phyloP scores from a whole-genome alignment of 2,329 filamentous ascomycete genomes.

The Beauveria sp. region DNA sequence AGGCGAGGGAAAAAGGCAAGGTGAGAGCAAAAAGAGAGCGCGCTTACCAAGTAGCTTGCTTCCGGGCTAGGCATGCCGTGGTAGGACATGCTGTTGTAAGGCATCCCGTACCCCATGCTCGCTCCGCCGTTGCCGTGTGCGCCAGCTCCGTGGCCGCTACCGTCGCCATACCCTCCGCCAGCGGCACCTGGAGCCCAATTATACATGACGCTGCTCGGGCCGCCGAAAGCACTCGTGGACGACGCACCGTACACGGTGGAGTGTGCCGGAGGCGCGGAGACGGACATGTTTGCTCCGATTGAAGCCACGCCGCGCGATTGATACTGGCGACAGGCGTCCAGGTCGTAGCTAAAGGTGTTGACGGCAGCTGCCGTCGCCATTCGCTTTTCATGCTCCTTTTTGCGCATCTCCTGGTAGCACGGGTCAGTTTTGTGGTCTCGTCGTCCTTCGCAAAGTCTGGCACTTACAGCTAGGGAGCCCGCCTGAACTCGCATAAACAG shows the following conservation, averaged over 20 bases:
- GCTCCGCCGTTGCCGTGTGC: not conserved
- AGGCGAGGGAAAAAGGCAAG: too few species aligned
- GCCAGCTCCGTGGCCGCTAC: not conserved
- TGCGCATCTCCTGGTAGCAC: not conserved
- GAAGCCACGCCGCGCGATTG: not conserved
- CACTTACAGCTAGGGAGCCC: not conserved
- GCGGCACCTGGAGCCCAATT: not conserved
- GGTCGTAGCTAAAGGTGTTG: conserved; percentile 20
- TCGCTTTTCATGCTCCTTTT: not conserved
- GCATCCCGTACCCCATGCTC: not conserved
- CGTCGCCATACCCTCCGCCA: not conserved
- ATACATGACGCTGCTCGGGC: not conserved
- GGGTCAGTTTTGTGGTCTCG: not conserved
- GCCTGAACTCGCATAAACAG: conserved; percentile 68
- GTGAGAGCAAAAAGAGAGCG: not conserved
- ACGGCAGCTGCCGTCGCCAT: not conserved
- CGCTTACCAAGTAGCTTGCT: conserved; percentile 5
- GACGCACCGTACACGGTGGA: not conserved
- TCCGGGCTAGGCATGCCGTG: conserved; percentile 3
- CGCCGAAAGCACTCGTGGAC: not conserved
- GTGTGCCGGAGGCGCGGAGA: not conserved
- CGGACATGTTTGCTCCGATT: not conserved
- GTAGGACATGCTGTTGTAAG: not conserved
- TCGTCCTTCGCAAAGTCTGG: too few species aligned
- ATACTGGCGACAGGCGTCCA: conserved; percentile 25